Percentiles rank a stretch among this genome's conserved stretches.
phyloP scores from a whole-genome alignment of 495 filamentous ascomycete genomes.

The Penicillium daleae region DNA sequence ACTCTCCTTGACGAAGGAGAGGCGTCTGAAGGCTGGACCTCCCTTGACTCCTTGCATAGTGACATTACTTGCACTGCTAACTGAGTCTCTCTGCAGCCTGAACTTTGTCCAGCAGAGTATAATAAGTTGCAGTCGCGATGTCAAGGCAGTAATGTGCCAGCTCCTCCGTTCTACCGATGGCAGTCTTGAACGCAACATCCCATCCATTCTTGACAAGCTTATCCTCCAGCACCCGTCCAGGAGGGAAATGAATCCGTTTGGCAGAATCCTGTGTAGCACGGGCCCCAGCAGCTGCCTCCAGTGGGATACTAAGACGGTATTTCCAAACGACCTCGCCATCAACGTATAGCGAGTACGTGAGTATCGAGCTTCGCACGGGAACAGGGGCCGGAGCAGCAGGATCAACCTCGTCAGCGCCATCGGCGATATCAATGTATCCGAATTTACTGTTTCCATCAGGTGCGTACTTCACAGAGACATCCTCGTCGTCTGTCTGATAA shows the following conservation, averaged over 20 bases:
- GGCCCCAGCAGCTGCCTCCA: conserved; percentile 13
- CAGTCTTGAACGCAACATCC: conserved; percentile 23
- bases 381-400: conserved; percentile 32
- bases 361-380: conserved; percentile 47
- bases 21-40: neutral
- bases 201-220: conserved; percentile 19
- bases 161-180: conserved; percentile 26
- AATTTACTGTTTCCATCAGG: conserved; percentile 90
- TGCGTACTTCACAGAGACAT: conserved; percentile 82
- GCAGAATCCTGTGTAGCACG: conserved; percentile 1
- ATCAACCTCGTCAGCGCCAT: conserved; percentile 58
- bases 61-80: conserved; percentile 10
- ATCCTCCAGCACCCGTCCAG: conserved; percentile 39
- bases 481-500: conserved; percentile 72
- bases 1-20: neutral
- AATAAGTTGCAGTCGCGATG: conserved; percentile 11
- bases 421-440: conserved; percentile 82
- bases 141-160: conserved; percentile 11
- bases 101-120: conserved; percentile 17
- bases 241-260: conserved; percentile 17
- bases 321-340: conserved; percentile 81
- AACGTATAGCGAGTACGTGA: conserved; percentile 82
- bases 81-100: conserved; percentile 20
- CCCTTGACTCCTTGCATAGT: neutral
- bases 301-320: conserved; percentile 49